A percentile compares a stretch with the other conserved stretches of the same genome.
Conservation (phyloP, 2,329 filamentous ascomycete genomes). For the Talaromyces sp. region DNA sequence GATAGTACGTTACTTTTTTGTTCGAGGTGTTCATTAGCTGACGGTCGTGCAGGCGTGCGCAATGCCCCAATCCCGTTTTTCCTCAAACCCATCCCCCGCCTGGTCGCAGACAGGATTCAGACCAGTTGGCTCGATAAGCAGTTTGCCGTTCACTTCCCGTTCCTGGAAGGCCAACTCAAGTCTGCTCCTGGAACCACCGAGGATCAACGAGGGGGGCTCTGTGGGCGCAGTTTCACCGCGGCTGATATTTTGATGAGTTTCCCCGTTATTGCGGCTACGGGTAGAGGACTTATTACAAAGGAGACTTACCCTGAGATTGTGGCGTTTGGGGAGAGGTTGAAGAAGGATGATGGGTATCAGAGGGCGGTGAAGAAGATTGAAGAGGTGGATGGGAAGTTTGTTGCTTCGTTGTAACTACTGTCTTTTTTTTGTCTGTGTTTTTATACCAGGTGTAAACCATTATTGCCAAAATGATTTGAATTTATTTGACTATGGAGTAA, state of each 20-base stretch:
- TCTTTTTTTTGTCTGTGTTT: background rate
- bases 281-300: conserved; percentile 31
- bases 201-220: conserved; percentile 31
- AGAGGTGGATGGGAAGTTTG: conserved; percentile 34
- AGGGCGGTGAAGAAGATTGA: conserved; percentile 41
- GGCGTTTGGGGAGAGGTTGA: conserved; percentile 35
- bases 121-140: conserved; percentile 40
- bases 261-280: conserved; percentile 39
- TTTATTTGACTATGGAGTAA: too few relatives aligned
- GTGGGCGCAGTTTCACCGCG: conserved; percentile 43
- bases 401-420: background rate
- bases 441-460: too few relatives aligned
- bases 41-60: conserved; percentile 39
- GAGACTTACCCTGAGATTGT: conserved; percentile 39
- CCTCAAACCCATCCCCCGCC: conserved; percentile 53
- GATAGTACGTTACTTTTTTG: conserved; percentile 39
- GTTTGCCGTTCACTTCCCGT: conserved; percentile 41
- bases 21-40: background rate
- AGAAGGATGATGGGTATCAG: conserved; percentile 40
- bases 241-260: conserved; percentile 50
- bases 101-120: conserved; percentile 50
- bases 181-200: conserved; percentile 34
- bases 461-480: too few relatives aligned
- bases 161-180: conserved; percentile 45
- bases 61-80: conserved; percentile 63